These are phyloP conservation scores for Pseudocohnilembus persalinus DNA, from an alignment of 169 alveolate genomes.

Conservation along the genomic window DNA sequence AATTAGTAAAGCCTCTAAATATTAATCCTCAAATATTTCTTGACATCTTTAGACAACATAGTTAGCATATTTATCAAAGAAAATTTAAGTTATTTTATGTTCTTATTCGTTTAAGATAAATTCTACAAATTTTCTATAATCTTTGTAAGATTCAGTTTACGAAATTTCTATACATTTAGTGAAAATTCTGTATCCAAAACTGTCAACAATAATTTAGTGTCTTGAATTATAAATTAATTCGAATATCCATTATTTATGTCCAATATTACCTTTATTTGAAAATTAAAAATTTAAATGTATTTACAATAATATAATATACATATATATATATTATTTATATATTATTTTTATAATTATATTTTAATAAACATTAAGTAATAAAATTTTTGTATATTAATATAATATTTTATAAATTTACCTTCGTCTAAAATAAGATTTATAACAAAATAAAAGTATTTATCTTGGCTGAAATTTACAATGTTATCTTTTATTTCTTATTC, in stretches of 20 bases:
- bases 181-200: background rate
- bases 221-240: background rate
- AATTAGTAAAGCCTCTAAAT: background rate
- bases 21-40: slow-evolving; percentile 8
- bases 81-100: background rate
- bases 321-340: background rate
- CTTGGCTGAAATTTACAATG: background rate
- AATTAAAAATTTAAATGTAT: background rate
- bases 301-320: background rate
- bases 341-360: background rate
- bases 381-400: background rate
- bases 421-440: background rate
- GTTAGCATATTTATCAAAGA: slow-evolving; percentile 6
- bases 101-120: background rate
- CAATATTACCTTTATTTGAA: background rate
- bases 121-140: background rate
- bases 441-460: slow-evolving; percentile 16
- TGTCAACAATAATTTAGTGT: background rate
- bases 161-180: slow-evolving; percentile 16
- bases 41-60: slow-evolving; percentile 8
- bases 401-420: no score
- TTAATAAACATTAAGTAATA: background rate
- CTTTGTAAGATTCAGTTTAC: background rate
- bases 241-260: background rate
- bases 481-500: slow-evolving; percentile 7